phyloP scores from a whole-genome alignment of 2,329 filamentous ascomycete genomes.

The Ophiosphaerella herpotricha region DNA sequence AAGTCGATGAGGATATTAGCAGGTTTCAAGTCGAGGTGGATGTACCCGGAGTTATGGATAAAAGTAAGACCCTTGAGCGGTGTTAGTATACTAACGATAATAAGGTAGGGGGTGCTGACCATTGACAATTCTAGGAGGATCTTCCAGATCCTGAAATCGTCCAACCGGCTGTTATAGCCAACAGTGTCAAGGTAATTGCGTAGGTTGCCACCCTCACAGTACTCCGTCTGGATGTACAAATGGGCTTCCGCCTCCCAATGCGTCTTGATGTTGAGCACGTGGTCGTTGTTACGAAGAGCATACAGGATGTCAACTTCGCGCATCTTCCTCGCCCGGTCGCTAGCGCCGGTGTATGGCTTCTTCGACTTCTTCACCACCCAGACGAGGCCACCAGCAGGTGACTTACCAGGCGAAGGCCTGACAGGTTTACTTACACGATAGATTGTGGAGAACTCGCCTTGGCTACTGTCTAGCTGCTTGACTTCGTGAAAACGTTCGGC shows the following conservation, averaged over 20 bases:
- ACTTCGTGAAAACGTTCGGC: constrained; percentile 80
- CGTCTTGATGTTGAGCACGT: constrained; percentile 81
- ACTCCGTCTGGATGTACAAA: constrained; percentile 97
- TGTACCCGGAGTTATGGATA: constrained; percentile 85
- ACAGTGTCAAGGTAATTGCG: constrained; percentile 83
- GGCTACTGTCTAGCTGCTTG: constrained; percentile 69
- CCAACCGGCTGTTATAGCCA: constrained; percentile 81
- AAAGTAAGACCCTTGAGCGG: constrained; percentile 76
- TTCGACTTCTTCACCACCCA: constrained; percentile 95
- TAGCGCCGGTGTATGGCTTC: constrained; percentile 74
- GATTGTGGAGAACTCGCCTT: constrained; percentile 91
- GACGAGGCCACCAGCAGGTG: constrained; percentile 52
- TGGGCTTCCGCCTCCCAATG: constrained; percentile 85
- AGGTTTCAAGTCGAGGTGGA: constrained; percentile 84
- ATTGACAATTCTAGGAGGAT: constrained; percentile 83
- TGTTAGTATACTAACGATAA: constrained; percentile 24
- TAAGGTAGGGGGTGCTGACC: constrained; percentile 59
- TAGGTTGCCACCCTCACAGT: constrained; percentile 90
- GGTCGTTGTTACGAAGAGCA: constrained; percentile 77
- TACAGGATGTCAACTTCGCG: constrained; percentile 82
- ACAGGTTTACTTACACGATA: constrained; percentile 71
- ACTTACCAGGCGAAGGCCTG: constrained; percentile 28
- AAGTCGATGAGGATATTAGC: constrained; percentile 83
- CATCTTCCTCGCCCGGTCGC: constrained; percentile 81
- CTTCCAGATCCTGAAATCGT: constrained; percentile 99